Evolutionary conservation across 352 stramenopile genomes (phyloP), one percentile per base, ranked within the genome.

Genomic region (Phytopythium kandeliae): DNA sequence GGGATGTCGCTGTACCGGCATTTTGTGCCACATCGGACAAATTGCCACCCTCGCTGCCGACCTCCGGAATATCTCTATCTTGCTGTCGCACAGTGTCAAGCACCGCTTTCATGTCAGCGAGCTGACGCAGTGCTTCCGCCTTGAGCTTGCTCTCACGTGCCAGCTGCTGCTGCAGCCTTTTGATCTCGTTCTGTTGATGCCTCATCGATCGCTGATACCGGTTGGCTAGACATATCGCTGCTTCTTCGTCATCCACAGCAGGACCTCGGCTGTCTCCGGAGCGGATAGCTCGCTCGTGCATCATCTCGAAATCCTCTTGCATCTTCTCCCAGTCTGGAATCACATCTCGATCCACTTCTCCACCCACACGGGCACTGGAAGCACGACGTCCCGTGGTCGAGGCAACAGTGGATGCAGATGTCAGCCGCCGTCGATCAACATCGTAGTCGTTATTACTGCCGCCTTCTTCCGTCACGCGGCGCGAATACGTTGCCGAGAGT

Each of bases 181-280:
- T 67, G 48, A 91, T 85, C 53, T 89, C 75, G 26, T 78, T 84
- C 48, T 89, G 73, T 36, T 71, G 80, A 38, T 91, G 80, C 3
- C 69, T 69, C 31, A 55, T 57, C 2, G 71, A 67, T 33, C 73
- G 82, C 26, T 75, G 47, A 12, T 73, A 68, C 36, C 62, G 69
- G 16, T 48, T 33, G 48, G 46, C 3, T 50, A 41, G 55, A 58
- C 51, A n/a, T 54, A 44, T 2, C 41, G 46, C 35, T 46, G 54
- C 2, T 25, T 47, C 34, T 54, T 51, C 25, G 53, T 59, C 36
- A 47, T 60, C 42, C 2, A 22, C 25, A 4, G 13, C 31, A 22
- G 19, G 0, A 15, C 30, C 17, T 62, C 38, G 6, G 35, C 34
- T 11, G 49, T 59, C 56, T 31, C 19, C 48, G 40, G 56, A 33